These are phyloP conservation scores for Vicia faba DNA, from an alignment of 306 rosid genomes.

Conservation along the genomic window DNA sequence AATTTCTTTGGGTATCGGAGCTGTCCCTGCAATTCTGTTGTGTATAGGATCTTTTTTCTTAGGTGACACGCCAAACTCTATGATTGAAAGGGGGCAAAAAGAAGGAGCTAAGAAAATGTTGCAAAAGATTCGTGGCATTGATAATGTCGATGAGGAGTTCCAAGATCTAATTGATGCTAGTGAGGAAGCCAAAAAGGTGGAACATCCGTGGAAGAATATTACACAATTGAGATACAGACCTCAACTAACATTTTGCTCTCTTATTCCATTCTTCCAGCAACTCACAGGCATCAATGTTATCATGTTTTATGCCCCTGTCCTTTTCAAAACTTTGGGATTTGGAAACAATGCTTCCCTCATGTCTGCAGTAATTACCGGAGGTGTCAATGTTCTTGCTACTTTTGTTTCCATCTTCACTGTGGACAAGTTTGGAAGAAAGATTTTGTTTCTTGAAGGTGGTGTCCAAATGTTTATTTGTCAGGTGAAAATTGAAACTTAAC, in stretches of 20 bases:
- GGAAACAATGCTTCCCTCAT: background rate
- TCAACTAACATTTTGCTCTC: background rate
- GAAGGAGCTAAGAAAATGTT: background rate
- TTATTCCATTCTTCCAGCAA: background rate
- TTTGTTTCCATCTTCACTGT: background rate
- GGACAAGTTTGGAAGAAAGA: background rate
- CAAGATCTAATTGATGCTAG: background rate
- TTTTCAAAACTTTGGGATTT: background rate
- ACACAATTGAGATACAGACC: background rate
- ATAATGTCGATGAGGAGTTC: background rate
- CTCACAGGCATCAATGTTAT: background rate
- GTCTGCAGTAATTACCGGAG: background rate
- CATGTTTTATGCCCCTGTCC: background rate
- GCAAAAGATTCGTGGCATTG: background rate
- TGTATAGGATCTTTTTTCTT: background rate
- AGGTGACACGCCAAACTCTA: conserved; percentile 4
- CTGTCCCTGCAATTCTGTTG: background rate
- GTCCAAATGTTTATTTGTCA: background rate
- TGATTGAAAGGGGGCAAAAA: background rate
- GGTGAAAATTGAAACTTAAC: background rate
- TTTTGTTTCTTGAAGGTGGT: background rate
- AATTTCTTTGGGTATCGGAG: background rate
- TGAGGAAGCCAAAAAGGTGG: background rate
- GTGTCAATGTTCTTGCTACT: background rate
- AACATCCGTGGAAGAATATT: background rate